Evolutionary conservation across 371 early-diverging fungal genomes (phyloP), one percentile per base, ranked within the genome.

Genomic region (Blakeslea trispora): DNA sequence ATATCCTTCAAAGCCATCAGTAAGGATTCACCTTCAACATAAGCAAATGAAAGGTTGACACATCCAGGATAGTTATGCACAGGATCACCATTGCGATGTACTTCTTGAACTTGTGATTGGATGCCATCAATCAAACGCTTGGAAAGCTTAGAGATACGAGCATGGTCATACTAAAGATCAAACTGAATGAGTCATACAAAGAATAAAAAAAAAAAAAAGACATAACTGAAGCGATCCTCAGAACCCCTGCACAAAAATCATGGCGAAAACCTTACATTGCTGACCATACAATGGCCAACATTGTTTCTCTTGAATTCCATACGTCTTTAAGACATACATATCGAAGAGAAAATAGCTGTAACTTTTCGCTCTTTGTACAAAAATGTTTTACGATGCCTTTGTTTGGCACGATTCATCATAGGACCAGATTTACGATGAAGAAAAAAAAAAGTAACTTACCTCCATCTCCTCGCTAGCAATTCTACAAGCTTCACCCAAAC

Each of bases 21-120:
- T 41, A 99, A 86, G 1, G 98, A 97, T 79, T 99, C 99, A 53
- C 99, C 99, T 81, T 99, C 99, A 19, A 99, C 97, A 77, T 97
- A 99, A 3, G 97, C 91, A 71, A 99, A 99, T n/a, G 98, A 97
- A 47, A 99, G 78, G 71, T 99, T 99, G 58, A 99, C 90, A 74
- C 99, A 99, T 61, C 81, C 97, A 10, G 94, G 93, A 66, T 94
- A 97, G n/a, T 81, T 75, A 14, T 82, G 69, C 18, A 81, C 81
- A 13, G 88, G 81, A 61, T 93, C 94, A 46, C 97, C 98, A 63
- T 98, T 98, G 40, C 95, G 89, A 54, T 89, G 83, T 0, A 97
- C 94, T 63, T 93, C 83, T 23, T 81, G 71, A 11, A 98, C 83
- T 45, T 91, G 73, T 40, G 85, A 74, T 32, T 79, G 86, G 57